Evolutionary conservation across 495 filamentous ascomycete genomes (phyloP).

Genomic region (Melanomma pulvis-pyrius): DNA sequence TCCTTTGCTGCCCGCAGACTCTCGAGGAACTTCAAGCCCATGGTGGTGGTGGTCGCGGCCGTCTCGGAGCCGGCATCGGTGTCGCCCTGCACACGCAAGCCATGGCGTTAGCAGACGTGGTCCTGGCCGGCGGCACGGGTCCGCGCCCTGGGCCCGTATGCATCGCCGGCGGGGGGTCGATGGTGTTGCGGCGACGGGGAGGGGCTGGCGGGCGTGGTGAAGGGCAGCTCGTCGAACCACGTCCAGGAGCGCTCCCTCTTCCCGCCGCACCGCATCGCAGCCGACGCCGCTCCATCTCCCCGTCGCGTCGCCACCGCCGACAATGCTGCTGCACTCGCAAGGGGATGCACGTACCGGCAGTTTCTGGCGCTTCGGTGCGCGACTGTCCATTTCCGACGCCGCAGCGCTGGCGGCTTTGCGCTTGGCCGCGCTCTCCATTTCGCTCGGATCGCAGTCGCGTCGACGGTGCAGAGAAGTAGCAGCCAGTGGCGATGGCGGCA

Average conservation of each 20-base stretch:
- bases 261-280: slow-evolving; percentile 30
- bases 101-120: slow-evolving; percentile 27
- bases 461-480: background rate
- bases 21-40: slow-evolving; percentile 67
- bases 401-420: slow-evolving; percentile 58
- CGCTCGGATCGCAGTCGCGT: slow-evolving; percentile 27
- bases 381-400: slow-evolving; percentile 47
- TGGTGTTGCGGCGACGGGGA: slow-evolving; percentile 16
- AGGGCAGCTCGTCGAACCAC: slow-evolving; percentile 30
- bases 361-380: slow-evolving; percentile 47
- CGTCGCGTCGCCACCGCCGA: slow-evolving; percentile 22
- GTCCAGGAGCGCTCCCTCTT: slow-evolving; percentile 19
- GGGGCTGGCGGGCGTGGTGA: slow-evolving; percentile 20
- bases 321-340: slow-evolving; percentile 13
- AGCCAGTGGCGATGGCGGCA: background rate
- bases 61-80: slow-evolving; percentile 41
- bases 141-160: background rate
- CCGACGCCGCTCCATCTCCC: slow-evolving; percentile 9
- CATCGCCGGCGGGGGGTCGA: slow-evolving; percentile 14
- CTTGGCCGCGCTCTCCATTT: slow-evolving; percentile 51
- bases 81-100: slow-evolving; percentile 21
- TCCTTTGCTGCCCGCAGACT: slow-evolving; percentile 67
- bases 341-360: slow-evolving; percentile 45
- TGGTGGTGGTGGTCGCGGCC: slow-evolving; percentile 63
- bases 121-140: background rate